Evolutionary conservation across 768 basidiomycete species (phyloP), one percentile per base, ranked within the genome.

Genomic region (Termitomyces sp.): DNA sequence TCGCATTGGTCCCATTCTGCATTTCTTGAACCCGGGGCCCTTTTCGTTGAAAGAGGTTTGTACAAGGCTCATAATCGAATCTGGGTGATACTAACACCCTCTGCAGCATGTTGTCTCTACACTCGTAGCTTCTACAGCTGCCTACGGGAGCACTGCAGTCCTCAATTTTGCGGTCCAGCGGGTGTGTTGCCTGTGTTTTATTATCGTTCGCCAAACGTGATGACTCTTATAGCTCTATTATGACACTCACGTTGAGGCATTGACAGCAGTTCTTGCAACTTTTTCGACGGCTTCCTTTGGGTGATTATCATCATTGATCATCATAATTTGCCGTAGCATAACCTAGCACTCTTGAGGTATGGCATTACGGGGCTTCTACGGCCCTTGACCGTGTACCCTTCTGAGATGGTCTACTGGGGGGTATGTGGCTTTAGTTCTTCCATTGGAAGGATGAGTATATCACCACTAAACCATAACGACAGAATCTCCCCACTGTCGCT

Each of bases 251-350:
- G 79, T 85, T 3, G 70, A 73, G 42, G 78, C 81, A 0, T 72
- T 77, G 0, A 83, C 82, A 3, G 83, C 83, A 7, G 69, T 85
- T 29, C 75, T 87, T 9, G 80, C 82, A 0, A 85, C 82, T 0
- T 85, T 85, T 66, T 85, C 83, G 2, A 83, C 83, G 0, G 81
- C 80, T 4, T 82, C 81, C 63, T 85, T 86, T 65, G 83, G 82
- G 77, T 83, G 58, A 51, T 74, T 57, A 12, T 1, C 0, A 20
- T 27, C 12, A 32, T 22, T n/a, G 20, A 20, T 2, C 36, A 48
- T 3, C 5, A 45, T 43, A 33, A 20, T 15, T 31, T 39, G 6
- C 3, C 9, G 47, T 20, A 11, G 20, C 25, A 4, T 36, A 31
- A 46, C 33, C 20, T 38, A n/a, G 22, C 23, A 43, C 47, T 29